Percentiles rank a stretch among this genome's conserved stretches.
Conservation (phyloP, 805 yeast species). For the Barnettozyma wickerhamii region DNA sequence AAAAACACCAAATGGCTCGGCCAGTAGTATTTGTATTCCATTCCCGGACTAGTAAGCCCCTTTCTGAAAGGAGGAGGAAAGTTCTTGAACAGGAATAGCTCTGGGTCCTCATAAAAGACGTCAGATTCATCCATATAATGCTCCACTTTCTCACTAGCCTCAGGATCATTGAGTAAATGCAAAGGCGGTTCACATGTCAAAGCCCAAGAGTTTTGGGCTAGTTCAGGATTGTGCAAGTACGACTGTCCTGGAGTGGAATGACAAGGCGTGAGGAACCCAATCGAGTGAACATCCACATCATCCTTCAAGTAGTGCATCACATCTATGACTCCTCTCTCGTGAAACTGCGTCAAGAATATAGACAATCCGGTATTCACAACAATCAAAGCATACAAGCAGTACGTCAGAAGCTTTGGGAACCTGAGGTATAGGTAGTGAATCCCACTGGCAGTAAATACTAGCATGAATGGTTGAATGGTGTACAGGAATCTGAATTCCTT, state of each 20-base stretch:
- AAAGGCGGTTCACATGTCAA: conserved; percentile 91
- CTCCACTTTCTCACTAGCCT: conserved; percentile 30
- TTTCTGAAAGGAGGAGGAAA: conserved; percentile 39
- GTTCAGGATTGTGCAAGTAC: conserved; percentile 57
- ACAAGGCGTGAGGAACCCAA: conserved; percentile 91
- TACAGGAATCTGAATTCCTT: conserved; percentile 90
- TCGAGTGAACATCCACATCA: conserved; percentile 36
- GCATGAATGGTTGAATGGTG: conserved; percentile 74
- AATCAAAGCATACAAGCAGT: conserved; percentile 20
- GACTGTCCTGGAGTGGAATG: conserved; percentile 97
- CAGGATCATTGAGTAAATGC: conserved; percentile 29
- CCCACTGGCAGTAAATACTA: conserved; percentile 43
- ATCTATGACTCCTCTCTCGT: conserved; percentile 83
- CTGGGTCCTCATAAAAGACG: conserved; percentile 65
- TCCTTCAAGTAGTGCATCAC: conserved; percentile 52
- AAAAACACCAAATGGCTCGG: conserved; percentile 74
- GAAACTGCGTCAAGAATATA: conserved; percentile 54
- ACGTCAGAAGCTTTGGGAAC: conserved; percentile 14
- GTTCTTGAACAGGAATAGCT: conserved; percentile 45
- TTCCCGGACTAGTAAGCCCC: conserved; percentile 22
- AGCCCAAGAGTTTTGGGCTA: conserved; percentile 53
- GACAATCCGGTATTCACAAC: conserved; percentile 40
- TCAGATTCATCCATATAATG: conserved; percentile 85
- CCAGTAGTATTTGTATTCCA: conserved; percentile 44
- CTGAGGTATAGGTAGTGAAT: conserved; percentile 21